A percentile compares a stretch with the other conserved stretches of the same genome.
Conservation (phyloP, 2,329 filamentous ascomycete genomes). For the Fusarium ambrosium region DNA sequence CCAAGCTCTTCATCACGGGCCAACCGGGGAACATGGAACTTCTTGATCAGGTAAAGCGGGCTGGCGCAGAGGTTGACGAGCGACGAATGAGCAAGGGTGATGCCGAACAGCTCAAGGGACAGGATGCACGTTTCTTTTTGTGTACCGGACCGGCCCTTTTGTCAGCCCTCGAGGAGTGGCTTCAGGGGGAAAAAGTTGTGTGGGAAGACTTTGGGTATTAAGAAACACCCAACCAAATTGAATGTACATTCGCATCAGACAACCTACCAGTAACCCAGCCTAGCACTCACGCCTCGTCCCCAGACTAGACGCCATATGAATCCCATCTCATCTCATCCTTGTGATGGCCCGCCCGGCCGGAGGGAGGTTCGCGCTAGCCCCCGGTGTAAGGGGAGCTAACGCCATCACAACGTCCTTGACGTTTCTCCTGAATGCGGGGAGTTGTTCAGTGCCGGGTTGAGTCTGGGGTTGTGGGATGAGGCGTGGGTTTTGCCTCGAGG, state of each 20-base stretch:
- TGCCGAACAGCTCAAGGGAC: constrained; percentile 55
- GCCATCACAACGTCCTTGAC: constrained; percentile 7
- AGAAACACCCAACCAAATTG: background rate
- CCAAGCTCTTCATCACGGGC: constrained; percentile 76
- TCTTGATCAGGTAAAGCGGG: constrained; percentile 50
- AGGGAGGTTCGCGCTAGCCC: constrained; percentile 27
- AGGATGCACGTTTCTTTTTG: constrained; percentile 64
- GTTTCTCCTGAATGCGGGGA: constrained; percentile 33
- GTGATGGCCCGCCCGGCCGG: constrained; percentile 19
- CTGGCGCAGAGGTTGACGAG: constrained; percentile 52
- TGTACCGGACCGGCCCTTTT: constrained; percentile 62
- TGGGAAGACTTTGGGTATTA: constrained; percentile 74
- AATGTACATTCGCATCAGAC: background rate
- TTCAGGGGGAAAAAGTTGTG: constrained; percentile 66
- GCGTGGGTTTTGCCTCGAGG: background rate
- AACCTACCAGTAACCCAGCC: background rate
- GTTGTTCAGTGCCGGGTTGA: constrained; percentile 20
- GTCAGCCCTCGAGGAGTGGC: constrained; percentile 62
- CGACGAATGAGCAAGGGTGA: constrained; percentile 59
- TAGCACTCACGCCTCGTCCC: background rate
- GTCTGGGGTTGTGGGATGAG: constrained; percentile 21
- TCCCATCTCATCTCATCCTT: background rate
- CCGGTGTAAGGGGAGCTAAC: constrained; percentile 28
- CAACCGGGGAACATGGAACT: constrained; percentile 51
- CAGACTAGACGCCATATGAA: background rate